Conservation (phyloP, 148 eudicot species). For the Chenopodium album region DNA sequence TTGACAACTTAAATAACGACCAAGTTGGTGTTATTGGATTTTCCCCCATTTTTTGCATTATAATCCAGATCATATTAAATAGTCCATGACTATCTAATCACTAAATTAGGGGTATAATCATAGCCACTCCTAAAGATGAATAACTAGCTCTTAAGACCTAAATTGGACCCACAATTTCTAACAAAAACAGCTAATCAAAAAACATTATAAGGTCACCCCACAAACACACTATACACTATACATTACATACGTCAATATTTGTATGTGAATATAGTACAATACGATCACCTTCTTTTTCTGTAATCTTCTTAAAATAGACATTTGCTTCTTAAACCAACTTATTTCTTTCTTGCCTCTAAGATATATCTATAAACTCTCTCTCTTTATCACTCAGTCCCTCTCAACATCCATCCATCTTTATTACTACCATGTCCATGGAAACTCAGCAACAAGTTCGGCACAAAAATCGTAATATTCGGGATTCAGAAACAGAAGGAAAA, state of each 20-base stretch:
- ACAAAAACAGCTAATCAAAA: slow-evolving; percentile 15
- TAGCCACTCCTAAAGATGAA: background rate
- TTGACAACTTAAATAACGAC: too few relatives aligned
- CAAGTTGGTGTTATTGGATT: too few relatives aligned
- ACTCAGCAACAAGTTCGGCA: slow-evolving; percentile 10
- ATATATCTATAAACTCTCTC: background rate
- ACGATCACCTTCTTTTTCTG: background rate
- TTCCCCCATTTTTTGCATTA: too few relatives aligned
- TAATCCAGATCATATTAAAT: too few relatives aligned
- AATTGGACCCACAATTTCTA: slow-evolving; percentile 26
- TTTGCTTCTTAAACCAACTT: slow-evolving; percentile 3
- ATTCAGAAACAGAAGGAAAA: background rate
- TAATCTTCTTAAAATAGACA: slow-evolving; percentile 12
- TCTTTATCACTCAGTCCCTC: background rate
- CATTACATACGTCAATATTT: background rate
- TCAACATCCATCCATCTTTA: slow-evolving; percentile 8
- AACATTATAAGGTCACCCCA: slow-evolving; percentile 21
- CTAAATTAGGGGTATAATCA: background rate
- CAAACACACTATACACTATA: background rate
- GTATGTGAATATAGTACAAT: background rate
- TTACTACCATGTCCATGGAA: slow-evolving; percentile 29
- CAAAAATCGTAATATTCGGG: background rate
- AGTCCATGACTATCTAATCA: too few relatives aligned
- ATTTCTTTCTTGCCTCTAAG: background rate
- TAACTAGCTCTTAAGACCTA: background rate